Base-by-base conservation (phyloP, 306 rosid species). In the Dalbergia cochinchinensis region DNA sequence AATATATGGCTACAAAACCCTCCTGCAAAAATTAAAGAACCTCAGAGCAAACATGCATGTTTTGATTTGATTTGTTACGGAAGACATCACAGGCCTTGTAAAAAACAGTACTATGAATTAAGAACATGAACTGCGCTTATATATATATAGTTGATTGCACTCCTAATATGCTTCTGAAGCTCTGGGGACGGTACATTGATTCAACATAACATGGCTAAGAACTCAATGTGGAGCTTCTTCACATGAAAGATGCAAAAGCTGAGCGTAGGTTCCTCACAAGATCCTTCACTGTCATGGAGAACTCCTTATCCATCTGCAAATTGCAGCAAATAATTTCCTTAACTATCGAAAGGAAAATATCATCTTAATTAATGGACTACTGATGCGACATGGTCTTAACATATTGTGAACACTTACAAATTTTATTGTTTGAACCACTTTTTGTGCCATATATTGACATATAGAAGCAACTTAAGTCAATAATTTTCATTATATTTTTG, bases 261-360 rank as follows among this genome's bases (percentile, higher is more conserved):
- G 87, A 69, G 5, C 90, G 97, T 71, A 94, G 88, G 57, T 77
- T 88, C 78, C 82, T 89, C 81, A 91, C 92, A 18, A 94, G 83
- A 69, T 94, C 97, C 88, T 91, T 85, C 84, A 86, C 64, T 45
- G 95, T 82, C 85, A 92, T 75, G 86, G 85, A 71, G 65, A 92
- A 94, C 55, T 87, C 94, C 77, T 47, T 60, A 34, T 90, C 91
- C 99, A 91, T 92, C 99, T 94, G 97, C 82, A 83, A 69, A 77
- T 77, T 65, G 13, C 5, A 59, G 15, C 41, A 77, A 71, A 44
- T n/a, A 8, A 65, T 39, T 37, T 8, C 59, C 55, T 37, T 39
- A 13, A 26, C 2, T 26, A 26, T 16, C 45, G 13, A 59, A 47
- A 51, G 8, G 18, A 55, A 48, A 54, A 26, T 26, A 26, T 26